Conservation (phyloP, 768 basidiomycete species). For the Leccinum subtestaceum region DNA sequence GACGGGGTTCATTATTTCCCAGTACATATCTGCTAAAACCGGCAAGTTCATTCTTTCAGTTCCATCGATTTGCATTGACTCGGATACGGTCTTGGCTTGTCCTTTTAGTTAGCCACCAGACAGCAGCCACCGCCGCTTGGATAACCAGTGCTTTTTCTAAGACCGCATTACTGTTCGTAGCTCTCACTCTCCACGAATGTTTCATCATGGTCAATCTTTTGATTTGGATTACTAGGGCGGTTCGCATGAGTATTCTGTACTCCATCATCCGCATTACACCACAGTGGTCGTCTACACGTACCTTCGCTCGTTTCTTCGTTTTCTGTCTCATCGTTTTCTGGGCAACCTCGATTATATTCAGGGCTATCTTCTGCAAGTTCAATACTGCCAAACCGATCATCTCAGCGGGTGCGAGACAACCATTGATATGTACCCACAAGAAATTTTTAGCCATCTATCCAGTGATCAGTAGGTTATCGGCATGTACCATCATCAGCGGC, state of each 20-base stretch:
- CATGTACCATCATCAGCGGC: neutral
- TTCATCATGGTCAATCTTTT: neutral
- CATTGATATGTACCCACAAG: neutral
- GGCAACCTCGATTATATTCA: neutral
- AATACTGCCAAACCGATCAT: neutral
- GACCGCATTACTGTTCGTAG: neutral
- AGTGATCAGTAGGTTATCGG: neutral
- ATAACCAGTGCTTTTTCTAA: neutral
- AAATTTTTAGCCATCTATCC: neutral
- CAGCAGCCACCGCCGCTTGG: neutral
- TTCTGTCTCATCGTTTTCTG: neutral
- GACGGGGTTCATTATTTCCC: neutral
- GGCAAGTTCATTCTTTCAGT: neutral
- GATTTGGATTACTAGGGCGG: neutral
- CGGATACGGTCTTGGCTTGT: neutral
- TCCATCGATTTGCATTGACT: neutral
- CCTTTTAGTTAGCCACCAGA: neutral
- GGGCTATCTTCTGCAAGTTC: neutral
- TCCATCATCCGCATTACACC: neutral
- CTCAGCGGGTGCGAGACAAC: neutral
- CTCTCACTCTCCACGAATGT: neutral
- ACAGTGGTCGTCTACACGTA: neutral
- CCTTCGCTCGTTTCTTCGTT: neutral
- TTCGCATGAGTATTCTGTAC: neutral
- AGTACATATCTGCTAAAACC: neutral